Evolutionary conservation across 495 filamentous ascomycete genomes (phyloP).

Genomic region (Daldinia loculata): DNA sequence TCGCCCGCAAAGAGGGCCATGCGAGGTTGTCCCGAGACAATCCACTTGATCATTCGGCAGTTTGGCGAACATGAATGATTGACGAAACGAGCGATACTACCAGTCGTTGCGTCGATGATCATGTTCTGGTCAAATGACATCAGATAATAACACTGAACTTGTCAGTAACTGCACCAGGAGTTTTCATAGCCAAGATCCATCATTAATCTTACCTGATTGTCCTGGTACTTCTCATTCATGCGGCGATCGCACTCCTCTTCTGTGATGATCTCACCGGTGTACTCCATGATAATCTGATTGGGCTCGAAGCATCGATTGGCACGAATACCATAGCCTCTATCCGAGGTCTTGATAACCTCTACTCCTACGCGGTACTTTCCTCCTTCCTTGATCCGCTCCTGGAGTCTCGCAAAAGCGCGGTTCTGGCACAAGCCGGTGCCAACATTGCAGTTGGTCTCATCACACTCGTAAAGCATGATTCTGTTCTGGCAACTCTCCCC

Average conservation of each 20-base stretch:
- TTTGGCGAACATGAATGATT: constrained; percentile 99
- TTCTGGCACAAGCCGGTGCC: constrained; percentile 78
- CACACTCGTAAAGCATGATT: constrained; percentile 97
- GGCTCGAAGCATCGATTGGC: constrained; percentile 87
- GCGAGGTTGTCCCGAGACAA: constrained; percentile 90
- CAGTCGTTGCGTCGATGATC: constrained; percentile 97
- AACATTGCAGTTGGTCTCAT: constrained; percentile 85
- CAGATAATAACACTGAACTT: constrained; percentile 85
- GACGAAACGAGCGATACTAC: constrained; percentile 95
- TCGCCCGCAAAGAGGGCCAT: constrained; percentile 98
- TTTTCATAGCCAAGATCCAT: not conserved
- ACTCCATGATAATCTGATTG: constrained; percentile 97
- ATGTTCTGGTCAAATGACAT: constrained; percentile 99
- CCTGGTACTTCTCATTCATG: constrained; percentile 90
- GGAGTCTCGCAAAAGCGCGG: constrained; percentile 83
- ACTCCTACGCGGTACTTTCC: constrained; percentile 90
- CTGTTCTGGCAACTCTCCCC: constrained; percentile 91
- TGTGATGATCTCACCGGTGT: constrained; percentile 96
- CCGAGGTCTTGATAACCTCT: constrained; percentile 88
- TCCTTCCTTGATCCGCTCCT: constrained; percentile 76
- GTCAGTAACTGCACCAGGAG: constrained; percentile 24
- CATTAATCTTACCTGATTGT: constrained; percentile 76
- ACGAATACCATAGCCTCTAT: constrained; percentile 90
- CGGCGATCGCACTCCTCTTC: constrained; percentile 90
- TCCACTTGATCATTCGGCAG: constrained; percentile 97